Conservation (phyloP, 306 rosid species). For the Begonia peltatifolia region DNA sequence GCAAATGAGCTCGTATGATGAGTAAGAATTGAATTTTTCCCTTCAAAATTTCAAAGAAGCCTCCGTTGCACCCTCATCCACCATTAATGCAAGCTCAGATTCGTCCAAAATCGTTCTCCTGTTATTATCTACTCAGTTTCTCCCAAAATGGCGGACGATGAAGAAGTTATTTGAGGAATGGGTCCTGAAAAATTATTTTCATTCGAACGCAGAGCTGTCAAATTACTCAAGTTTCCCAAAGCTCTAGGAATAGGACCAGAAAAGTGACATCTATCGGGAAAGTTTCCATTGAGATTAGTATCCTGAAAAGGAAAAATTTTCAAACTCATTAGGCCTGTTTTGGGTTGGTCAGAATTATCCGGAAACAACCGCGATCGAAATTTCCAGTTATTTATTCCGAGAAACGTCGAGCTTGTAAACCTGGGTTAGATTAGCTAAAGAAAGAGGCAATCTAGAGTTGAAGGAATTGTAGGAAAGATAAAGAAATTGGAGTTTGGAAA, state of each 20-base stretch:
- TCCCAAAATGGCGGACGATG: too few species aligned
- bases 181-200: constrained; percentile 28
- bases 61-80: too few species aligned
- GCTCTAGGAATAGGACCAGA: constrained; percentile 33
- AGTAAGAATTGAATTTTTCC: too few species aligned
- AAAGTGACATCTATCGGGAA: constrained; percentile 29
- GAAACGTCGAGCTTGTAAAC: constrained; percentile 44
- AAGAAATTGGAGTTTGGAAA: constrained; percentile 32
- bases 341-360: constrained; percentile 8
- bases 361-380: constrained; percentile 36
- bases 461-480: constrained; percentile 36
- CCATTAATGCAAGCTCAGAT: too few species aligned
- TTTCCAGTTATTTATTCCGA: constrained; percentile 28
- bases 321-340: constrained; percentile 24
- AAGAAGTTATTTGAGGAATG: constrained; percentile 12
- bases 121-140: too few species aligned
- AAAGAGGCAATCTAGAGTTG: constrained; percentile 36
- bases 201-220: constrained; percentile 17
- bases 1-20: too few species aligned
- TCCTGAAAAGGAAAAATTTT: constrained; percentile 27
- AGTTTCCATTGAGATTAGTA: constrained; percentile 19
- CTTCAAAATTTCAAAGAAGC: too few species aligned
- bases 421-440: constrained; percentile 36
- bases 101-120: too few species aligned
- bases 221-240: constrained; percentile 28